Evolutionary conservation across 1,284 basidiomycete genomes (phyloP).

Genomic region (Puccinia triticina): DNA sequence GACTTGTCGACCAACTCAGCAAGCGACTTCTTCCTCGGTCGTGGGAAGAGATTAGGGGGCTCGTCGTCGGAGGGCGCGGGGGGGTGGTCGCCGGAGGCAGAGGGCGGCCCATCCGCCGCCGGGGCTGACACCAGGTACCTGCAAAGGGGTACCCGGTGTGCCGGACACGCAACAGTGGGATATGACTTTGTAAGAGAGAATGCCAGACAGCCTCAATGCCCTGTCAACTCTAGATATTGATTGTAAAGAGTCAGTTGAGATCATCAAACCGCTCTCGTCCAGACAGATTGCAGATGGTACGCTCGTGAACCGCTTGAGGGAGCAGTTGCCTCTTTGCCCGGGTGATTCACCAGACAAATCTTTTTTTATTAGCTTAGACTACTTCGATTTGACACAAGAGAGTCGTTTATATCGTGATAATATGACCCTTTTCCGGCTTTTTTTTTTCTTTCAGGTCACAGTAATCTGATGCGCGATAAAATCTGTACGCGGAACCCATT

Average conservation of each 20-base stretch:
- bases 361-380: neutral
- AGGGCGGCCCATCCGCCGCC: no score
- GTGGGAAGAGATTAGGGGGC: no score
- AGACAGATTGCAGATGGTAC: constrained; percentile 4
- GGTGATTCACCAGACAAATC: neutral
- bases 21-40: no score
- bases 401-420: neutral
- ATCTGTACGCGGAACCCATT: neutral
- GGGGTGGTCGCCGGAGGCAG: no score
- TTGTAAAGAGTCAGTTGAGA: neutral
- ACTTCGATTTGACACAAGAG: constrained; percentile 3
- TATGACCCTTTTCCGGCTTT: neutral
- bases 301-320: neutral
- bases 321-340: neutral
- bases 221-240: constrained; percentile 1
- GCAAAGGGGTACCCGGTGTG: no score
- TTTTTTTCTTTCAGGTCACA: neutral
- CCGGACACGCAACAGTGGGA: constrained; percentile 22
- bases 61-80: no score
- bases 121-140: no score
- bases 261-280: constrained; percentile 23
- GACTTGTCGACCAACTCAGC: no score
- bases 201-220: constrained; percentile 9
- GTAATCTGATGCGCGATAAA: neutral
- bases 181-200: constrained; percentile 28